Evolutionary conservation across 805 yeast species (phyloP).

Genomic region (Dipodascus albidus): DNA sequence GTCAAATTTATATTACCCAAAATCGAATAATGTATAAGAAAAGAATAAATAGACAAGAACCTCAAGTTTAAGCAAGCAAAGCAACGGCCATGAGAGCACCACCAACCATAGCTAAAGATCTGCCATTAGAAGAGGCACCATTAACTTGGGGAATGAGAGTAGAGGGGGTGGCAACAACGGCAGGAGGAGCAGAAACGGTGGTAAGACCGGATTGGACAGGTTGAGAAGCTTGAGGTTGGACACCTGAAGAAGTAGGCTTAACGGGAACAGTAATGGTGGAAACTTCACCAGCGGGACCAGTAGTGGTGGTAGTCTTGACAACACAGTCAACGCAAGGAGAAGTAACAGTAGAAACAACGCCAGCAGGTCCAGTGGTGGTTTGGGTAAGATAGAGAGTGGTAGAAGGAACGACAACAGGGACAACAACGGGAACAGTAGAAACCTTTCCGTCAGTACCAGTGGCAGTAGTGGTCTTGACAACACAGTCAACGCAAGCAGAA

Average conservation of each 20-base stretch:
- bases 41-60: background rate
- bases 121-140: background rate
- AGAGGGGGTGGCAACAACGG: slow-evolving; percentile 4
- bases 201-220: background rate
- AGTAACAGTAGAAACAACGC: slow-evolving; percentile 7
- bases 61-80: background rate
- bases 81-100: slow-evolving; percentile 1
- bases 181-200: slow-evolving; percentile 2
- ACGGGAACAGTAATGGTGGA: slow-evolving; percentile 2
- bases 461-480: slow-evolving; percentile 2
- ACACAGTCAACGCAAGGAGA: slow-evolving; percentile 4
- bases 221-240: slow-evolving; percentile 7
- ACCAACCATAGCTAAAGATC: background rate
- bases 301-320: no score
- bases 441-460: background rate
- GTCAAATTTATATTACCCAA: background rate
- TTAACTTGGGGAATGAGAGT: background rate
- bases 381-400: background rate
- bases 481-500: slow-evolving; percentile 6
- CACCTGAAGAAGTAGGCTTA: slow-evolving; percentile 8
- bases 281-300: slow-evolving; percentile 7
- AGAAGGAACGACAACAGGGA: background rate
- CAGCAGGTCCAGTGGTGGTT: slow-evolving; percentile 1
- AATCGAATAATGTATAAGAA: background rate
- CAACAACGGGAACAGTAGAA: slow-evolving; percentile 1